Conservation (phyloP, 2,329 filamentous ascomycete genomes). For the Epichloe gansuensis region DNA sequence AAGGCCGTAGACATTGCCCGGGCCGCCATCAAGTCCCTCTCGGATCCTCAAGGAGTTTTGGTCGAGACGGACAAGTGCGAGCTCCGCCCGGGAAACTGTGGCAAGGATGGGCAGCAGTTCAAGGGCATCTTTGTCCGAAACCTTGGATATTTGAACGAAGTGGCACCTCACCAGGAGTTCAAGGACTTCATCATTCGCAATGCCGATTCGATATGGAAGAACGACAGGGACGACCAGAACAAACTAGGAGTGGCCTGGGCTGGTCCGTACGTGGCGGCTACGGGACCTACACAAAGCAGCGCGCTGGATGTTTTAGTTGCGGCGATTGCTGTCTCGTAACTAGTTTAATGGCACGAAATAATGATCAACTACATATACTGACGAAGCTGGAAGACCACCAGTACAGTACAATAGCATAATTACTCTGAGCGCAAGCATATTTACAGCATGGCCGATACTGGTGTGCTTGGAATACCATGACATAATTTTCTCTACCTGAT, state of each 20-base stretch:
- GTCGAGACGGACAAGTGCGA: conserved; percentile 25
- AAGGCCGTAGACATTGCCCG: conserved; percentile 36
- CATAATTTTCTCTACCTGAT: neutral
- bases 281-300: conserved; percentile 49
- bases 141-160: conserved; percentile 43
- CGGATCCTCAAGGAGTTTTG: conserved; percentile 34
- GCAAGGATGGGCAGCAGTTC: conserved; percentile 48
- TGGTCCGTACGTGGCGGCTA: conserved; percentile 41
- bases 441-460: neutral
- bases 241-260: conserved; percentile 53
- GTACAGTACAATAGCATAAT: neutral
- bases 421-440: neutral
- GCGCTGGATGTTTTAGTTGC: conserved; percentile 57
- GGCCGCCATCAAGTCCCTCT: conserved; percentile 35
- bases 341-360: neutral
- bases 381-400: no score
- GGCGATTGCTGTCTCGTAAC: conserved; percentile 31
- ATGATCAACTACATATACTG: neutral
- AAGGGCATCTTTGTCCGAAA: conserved; percentile 62
- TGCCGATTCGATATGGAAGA: conserved; percentile 53
- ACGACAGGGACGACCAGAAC: conserved; percentile 37
- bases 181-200: conserved; percentile 45
- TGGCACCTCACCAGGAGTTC: conserved; percentile 36
- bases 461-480: neutral
- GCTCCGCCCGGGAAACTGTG: conserved; percentile 24